Conservation (phyloP, 75 land plant species). For the Selaginella tamariscina region DNA sequence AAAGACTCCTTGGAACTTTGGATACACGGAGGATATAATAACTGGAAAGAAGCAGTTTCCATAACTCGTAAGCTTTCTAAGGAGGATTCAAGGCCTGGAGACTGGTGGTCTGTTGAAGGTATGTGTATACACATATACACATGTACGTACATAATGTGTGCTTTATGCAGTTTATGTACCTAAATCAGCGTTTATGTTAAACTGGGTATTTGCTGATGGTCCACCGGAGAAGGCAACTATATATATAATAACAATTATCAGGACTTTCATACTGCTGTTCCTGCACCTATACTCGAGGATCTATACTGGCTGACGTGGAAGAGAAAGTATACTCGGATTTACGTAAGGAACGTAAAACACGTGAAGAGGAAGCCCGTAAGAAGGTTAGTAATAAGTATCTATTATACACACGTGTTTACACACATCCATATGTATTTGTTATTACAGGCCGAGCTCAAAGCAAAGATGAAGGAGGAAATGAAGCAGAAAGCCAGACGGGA, state of each 20-base stretch:
- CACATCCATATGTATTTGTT: too few relatives aligned
- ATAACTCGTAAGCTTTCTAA: conserved; percentile 37
- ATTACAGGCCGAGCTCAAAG: conserved; percentile 19
- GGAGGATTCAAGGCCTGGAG: conserved; percentile 33
- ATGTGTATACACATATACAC: conserved; percentile 11
- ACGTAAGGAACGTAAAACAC: conserved; percentile 44
- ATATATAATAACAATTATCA: conserved; percentile 61
- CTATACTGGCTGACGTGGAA: conserved; percentile 66
- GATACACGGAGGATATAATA: conserved; percentile 83
- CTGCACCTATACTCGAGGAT: conserved; percentile 38
- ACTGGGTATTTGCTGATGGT: conserved; percentile 95
- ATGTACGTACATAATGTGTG: not conserved
- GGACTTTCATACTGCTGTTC: conserved; percentile 74
- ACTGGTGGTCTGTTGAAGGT: conserved; percentile 88
- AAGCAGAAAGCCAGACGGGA: conserved; percentile 46
- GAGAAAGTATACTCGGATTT: conserved; percentile 34
- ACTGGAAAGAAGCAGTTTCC: conserved; percentile 64
- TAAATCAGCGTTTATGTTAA: conserved; percentile 48
- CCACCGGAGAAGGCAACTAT: conserved; percentile 47
- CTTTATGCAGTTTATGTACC: conserved; percentile 52
- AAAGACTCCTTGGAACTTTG: conserved; percentile 42
- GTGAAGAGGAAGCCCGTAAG: conserved; percentile 43
- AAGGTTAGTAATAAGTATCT: conserved; percentile 52
- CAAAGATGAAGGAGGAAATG: conserved; percentile 46
- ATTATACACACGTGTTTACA: too few relatives aligned